Evolutionary conservation across 2,329 filamentous ascomycete genomes (phyloP).

Genomic region (Phoma sp.): DNA sequence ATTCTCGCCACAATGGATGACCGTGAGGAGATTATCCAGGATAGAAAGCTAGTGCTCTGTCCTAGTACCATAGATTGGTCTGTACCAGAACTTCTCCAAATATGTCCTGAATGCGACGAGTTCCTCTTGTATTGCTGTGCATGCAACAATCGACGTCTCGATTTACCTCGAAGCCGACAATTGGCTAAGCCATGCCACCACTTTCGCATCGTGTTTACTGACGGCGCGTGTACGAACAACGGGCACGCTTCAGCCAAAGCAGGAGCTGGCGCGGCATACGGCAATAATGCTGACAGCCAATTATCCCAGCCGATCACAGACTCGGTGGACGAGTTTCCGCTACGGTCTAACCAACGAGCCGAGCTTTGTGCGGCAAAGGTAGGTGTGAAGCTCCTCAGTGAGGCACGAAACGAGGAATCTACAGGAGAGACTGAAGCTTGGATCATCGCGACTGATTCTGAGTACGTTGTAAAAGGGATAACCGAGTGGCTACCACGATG

Average conservation of each 20-base stretch:
- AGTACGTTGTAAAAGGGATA: conserved; percentile 24
- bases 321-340: conserved; percentile 11
- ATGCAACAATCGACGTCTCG: conserved; percentile 5
- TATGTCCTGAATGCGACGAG: conserved; percentile 8
- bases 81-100: conserved; percentile 9
- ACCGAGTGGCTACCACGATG: conserved; percentile 20
- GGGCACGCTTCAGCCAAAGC: conserved; percentile 14
- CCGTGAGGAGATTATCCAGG: background rate
- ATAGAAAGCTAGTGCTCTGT: conserved; percentile 13
- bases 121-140: conserved; percentile 11
- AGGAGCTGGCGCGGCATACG: conserved; percentile 17
- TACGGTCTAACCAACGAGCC: conserved; percentile 20
- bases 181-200: conserved; percentile 7
- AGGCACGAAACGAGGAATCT: background rate
- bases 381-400: conserved; percentile 11
- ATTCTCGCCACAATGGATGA: conserved; percentile 3
- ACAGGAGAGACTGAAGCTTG: background rate
- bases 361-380: conserved; percentile 19
- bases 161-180: background rate
- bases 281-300: conserved; percentile 12
- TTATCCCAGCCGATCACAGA: conserved; percentile 14
- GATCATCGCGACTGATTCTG: conserved; percentile 20
- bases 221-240: conserved; percentile 21
- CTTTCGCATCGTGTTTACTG: conserved; percentile 17
- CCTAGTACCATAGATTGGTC: conserved; percentile 1